These are phyloP conservation scores for Debaryomyces coudertii DNA, from an alignment of 1,139 yeast genomes.

Conservation along the genomic window DNA sequence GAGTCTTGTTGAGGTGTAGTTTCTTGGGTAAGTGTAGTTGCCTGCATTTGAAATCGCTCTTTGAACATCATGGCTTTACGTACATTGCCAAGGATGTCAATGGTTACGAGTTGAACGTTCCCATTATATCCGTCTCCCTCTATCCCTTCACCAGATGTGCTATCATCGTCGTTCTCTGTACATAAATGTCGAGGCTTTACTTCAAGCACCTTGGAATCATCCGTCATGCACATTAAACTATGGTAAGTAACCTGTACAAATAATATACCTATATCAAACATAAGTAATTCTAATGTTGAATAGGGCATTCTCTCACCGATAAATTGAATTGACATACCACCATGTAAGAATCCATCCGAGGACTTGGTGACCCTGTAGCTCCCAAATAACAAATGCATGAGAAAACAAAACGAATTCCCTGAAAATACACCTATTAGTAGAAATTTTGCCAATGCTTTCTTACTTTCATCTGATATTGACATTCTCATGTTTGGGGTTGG, in stretches of 20 bases:
- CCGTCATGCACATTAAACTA: constrained; percentile 35
- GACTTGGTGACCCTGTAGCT: constrained; percentile 20
- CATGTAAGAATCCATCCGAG: constrained; percentile 31
- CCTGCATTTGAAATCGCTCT: constrained; percentile 8
- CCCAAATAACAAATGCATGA: constrained; percentile 36
- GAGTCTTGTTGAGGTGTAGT: background rate
- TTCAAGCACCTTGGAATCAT: constrained; percentile 34
- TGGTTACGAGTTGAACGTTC: constrained; percentile 34
- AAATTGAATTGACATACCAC: constrained; percentile 42
- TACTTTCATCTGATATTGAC: constrained; percentile 29
- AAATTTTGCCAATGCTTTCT: constrained; percentile 31
- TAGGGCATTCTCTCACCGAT: constrained; percentile 44
- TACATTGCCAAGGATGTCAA: constrained; percentile 30
- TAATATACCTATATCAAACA: constrained; percentile 32
- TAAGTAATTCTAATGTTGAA: constrained; percentile 29
- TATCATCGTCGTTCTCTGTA: constrained; percentile 12
- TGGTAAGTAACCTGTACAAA: constrained; percentile 36
- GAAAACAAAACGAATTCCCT: constrained; percentile 29
- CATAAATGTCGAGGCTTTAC: constrained; percentile 7
- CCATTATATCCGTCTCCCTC: constrained; percentile 48
- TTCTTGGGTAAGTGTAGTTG: background rate
- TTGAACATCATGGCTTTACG: constrained; percentile 18
- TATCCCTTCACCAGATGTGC: constrained; percentile 19
- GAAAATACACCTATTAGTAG: constrained; percentile 29
- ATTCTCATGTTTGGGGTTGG: constrained; percentile 19